A percentile compares a stretch with the other conserved stretches of the same genome.
Conservation (phyloP, 768 basidiomycete species). For the Mycena maculata region DNA sequence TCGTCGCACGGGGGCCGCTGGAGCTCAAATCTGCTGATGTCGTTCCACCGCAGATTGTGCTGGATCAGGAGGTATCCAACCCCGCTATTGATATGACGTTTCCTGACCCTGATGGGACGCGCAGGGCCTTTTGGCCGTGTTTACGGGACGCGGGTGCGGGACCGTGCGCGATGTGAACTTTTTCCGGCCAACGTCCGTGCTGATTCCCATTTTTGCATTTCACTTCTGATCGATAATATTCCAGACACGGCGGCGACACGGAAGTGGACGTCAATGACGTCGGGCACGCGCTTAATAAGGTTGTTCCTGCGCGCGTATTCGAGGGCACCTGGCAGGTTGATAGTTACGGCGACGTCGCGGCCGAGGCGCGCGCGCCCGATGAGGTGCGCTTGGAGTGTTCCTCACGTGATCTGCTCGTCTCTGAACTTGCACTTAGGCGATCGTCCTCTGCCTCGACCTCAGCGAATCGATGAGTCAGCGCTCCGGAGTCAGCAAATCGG, state of each 20-base stretch:
- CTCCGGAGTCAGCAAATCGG: slow-evolving; percentile 32
- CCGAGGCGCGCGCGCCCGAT: slow-evolving; percentile 36
- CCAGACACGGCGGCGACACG: slow-evolving; percentile 39
- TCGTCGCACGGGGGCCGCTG: slow-evolving; percentile 40
- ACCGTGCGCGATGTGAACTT: slow-evolving; percentile 41
- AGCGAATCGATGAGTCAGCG: slow-evolving; percentile 40
- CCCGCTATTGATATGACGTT: neutral
- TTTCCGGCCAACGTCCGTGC: slow-evolving; percentile 39
- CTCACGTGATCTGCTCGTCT: neutral
- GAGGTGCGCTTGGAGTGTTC: slow-evolving; percentile 33
- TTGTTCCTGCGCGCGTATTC: slow-evolving; percentile 32
- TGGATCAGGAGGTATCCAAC: slow-evolving; percentile 38
- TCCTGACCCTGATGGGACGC: neutral
- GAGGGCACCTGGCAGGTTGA: slow-evolving; percentile 44
- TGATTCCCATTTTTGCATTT: neutral
- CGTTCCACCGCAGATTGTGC: slow-evolving; percentile 40
- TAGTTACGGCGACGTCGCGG: slow-evolving; percentile 37
- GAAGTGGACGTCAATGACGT: slow-evolving; percentile 45
- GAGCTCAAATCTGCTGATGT: slow-evolving; percentile 41
- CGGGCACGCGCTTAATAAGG: slow-evolving; percentile 35
- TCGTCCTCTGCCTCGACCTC: slow-evolving; percentile 41
- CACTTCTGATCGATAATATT: neutral
- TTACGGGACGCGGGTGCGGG: slow-evolving; percentile 44
- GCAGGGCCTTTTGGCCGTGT: slow-evolving; percentile 43
- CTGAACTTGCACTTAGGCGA: slow-evolving; percentile 34